phyloP scores from a whole-genome alignment of 129 eudicot species.

The Sambucus nigra region DNA sequence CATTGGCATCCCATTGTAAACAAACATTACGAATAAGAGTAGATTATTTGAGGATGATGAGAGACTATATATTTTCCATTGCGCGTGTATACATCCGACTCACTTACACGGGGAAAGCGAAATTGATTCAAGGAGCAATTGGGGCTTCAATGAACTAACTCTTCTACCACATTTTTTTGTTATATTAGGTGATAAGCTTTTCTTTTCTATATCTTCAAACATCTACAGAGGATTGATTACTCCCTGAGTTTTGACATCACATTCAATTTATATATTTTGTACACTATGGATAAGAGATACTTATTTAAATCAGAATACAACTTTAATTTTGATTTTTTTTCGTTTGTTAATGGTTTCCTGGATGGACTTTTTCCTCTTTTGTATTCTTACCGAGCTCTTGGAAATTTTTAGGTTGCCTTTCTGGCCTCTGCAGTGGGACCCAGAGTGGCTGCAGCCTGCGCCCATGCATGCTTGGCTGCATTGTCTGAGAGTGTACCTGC shows the following conservation, averaged over 20 bases:
- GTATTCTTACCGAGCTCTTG: conserved; percentile 1
- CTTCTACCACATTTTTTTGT: too few relatives aligned
- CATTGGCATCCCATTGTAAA: too few relatives aligned
- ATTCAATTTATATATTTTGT: too few relatives aligned
- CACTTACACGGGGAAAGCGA: too few relatives aligned
- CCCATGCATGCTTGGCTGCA: conserved; percentile 86
- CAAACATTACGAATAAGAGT: too few relatives aligned
- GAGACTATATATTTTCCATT: too few relatives aligned
- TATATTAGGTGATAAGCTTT: too few relatives aligned
- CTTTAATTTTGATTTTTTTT: background rate
- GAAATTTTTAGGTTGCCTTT: conserved; percentile 71
- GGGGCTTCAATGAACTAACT: too few relatives aligned
- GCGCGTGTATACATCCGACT: too few relatives aligned
- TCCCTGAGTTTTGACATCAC: too few relatives aligned
- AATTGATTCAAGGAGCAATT: too few relatives aligned
- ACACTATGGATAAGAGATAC: background rate
- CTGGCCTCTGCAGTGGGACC: conserved; percentile 95
- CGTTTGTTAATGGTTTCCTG: background rate
- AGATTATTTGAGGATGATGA: too few relatives aligned
- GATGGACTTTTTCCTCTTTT: conserved; percentile 1
- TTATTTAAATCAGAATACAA: background rate
- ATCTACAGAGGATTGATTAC: background rate
- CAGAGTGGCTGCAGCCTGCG: conserved; percentile 98
- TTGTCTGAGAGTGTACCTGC: conserved; percentile 50
- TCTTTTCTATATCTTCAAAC: background rate